Evolutionary conservation across 2,329 filamentous ascomycete species (phyloP).

Genomic region (Fonsecaea pedrosoi): DNA sequence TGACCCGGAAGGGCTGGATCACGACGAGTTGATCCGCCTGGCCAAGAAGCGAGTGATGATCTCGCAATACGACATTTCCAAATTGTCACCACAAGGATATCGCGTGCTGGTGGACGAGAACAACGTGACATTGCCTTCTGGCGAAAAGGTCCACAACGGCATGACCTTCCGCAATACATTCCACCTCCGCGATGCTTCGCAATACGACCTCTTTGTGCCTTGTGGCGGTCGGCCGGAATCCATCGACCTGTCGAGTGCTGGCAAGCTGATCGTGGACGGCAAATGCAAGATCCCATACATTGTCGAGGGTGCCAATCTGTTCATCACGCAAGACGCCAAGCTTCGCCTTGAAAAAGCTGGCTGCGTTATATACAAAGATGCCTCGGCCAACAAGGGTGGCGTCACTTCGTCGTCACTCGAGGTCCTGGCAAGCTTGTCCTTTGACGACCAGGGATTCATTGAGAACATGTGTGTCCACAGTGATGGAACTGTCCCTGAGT

Average conservation of each 20-base stretch:
- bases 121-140: slow-evolving; percentile 84
- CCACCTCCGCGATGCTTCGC: slow-evolving; percentile 78
- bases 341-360: slow-evolving; percentile 93
- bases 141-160: slow-evolving; percentile 87
- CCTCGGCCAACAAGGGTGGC: slow-evolving; percentile 97
- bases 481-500: slow-evolving; percentile 78
- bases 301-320: slow-evolving; percentile 96
- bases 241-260: slow-evolving; percentile 87
- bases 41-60: slow-evolving; percentile 91
- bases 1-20: slow-evolving; percentile 88
- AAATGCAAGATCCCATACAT: slow-evolving; percentile 91
- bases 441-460: slow-evolving; percentile 86
- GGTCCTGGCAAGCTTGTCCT: slow-evolving; percentile 90
- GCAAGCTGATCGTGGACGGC: slow-evolving; percentile 86
- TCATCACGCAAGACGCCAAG: slow-evolving; percentile 98
- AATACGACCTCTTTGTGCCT: slow-evolving; percentile 89
- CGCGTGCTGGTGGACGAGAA: slow-evolving; percentile 90
- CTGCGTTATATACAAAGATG: slow-evolving; percentile 95
- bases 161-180: slow-evolving; percentile 97
- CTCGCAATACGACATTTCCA: slow-evolving; percentile 79
- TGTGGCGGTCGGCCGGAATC: slow-evolving; percentile 97
- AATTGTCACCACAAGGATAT: slow-evolving; percentile 87
- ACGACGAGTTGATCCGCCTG: slow-evolving; percentile 79
- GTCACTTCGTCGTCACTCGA: slow-evolving; percentile 97
- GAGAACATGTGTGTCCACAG: slow-evolving; percentile 90